These are phyloP conservation scores for Anthracocystis walkeri DNA, from an alignment of 1,284 basidiomycete genomes.

Conservation along the genomic window DNA sequence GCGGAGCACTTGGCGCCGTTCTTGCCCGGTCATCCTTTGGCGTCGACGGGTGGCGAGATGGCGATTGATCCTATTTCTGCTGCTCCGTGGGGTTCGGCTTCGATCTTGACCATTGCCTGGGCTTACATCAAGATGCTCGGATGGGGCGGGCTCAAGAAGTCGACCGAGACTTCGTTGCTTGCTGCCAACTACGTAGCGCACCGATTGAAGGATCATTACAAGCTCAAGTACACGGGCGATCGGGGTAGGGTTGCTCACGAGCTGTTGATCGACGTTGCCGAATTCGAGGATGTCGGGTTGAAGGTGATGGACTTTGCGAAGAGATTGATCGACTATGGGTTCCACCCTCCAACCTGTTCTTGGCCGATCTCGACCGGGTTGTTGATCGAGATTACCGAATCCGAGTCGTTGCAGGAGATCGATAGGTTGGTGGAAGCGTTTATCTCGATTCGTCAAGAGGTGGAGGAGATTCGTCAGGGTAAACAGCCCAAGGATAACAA, in stretches of 20 bases:
- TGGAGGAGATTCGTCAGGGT: slow-evolving; percentile 85
- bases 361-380: slow-evolving; percentile 68
- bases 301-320: slow-evolving; percentile 97
- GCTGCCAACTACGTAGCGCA: slow-evolving; percentile 98
- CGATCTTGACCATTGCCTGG: slow-evolving; percentile 97
- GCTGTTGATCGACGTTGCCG: slow-evolving; percentile 91
- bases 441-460: slow-evolving; percentile 92
- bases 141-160: slow-evolving; percentile 84
- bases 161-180: slow-evolving; percentile 87
- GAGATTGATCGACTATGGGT: slow-evolving; percentile 78
- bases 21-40: slow-evolving; percentile 88
- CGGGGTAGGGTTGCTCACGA: slow-evolving; percentile 95
- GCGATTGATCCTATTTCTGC: slow-evolving; percentile 90
- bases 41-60: slow-evolving; percentile 78
- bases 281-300: slow-evolving; percentile 87
- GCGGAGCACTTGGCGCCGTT: slow-evolving; percentile 93
- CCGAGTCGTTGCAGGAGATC: slow-evolving; percentile 64
- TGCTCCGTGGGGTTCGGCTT: slow-evolving; percentile 92
- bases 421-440: slow-evolving; percentile 92
- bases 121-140: slow-evolving; percentile 86
- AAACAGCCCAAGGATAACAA: slow-evolving; percentile 77
- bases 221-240: slow-evolving; percentile 86
- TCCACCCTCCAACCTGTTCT: slow-evolving; percentile 66
- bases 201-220: slow-evolving; percentile 86
- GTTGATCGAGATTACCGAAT: slow-evolving; percentile 68